Base-by-base conservation (phyloP, 805 yeast species). In the Zygoascus biomembranicola region DNA sequence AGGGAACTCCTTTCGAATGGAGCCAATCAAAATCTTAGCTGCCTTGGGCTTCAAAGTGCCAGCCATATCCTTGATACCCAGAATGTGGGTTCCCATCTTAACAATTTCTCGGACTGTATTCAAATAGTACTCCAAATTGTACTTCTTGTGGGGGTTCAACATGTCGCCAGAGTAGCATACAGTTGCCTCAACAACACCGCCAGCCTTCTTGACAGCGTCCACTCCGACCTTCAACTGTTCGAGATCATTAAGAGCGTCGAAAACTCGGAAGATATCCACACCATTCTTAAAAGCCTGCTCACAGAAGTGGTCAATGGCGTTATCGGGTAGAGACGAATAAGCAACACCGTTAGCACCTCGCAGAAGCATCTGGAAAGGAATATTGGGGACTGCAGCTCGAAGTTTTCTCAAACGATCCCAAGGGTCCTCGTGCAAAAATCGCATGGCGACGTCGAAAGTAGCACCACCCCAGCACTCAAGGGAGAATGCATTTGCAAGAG, bases 401-500 rank as follows among this genome's bases (percentile, higher is more conserved):
- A 94, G 77, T 71, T 81, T 79, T 71, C 96, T 82, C 70, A 94
- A 79, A 73, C 99, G 83, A 56, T 80, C 95, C 99, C 99, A 94
- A 61, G 99, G 99, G 70, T 90, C 97, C 77, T 94, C 99, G 71
- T 92, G 89, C 66, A 94, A 78, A 80, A 94, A 94, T 73, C 99
- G 83, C 98, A 94, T 90, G 52, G 96, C 86, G 52, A 94, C 99
- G 68, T 94, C 99, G 65, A 94, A 94, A 41, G 99, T 94, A 52
- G 99, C 99, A 73, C 99, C 99, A 74, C 99, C 99, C 99, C 99
- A 94, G 77, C 99, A 94, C 75, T 94, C 99, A 52, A 94, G 76
- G 18, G 99, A 94, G 70, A 90, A 94, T 2, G 96, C 95, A 59
- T 92, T 90, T 60, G 84, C 72, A 63, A 90, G 74, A 19, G 96